These are phyloP conservation scores for Penstemon barbatus DNA, from an alignment of 257 asterid genomes.

Conservation along the genomic window DNA sequence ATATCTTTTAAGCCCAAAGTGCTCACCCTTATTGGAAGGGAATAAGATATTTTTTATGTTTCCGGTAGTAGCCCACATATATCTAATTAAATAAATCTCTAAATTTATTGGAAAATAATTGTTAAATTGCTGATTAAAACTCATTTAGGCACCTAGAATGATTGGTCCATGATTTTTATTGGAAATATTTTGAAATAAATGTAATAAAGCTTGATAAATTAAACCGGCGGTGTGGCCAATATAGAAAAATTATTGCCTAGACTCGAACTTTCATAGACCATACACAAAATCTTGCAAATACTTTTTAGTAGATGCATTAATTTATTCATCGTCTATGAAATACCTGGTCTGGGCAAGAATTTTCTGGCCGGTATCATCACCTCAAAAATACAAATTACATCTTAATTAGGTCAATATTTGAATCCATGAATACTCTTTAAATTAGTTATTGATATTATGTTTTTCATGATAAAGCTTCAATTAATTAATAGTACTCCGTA, in stretches of 20 bases:
- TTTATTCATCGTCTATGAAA: no score
- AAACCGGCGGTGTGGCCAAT: not conserved
- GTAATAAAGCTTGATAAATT: not conserved
- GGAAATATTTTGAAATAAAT: no score
- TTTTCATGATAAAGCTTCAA: not conserved
- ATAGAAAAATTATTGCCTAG: not conserved
- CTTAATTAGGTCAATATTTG: no score
- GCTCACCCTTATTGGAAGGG: not conserved
- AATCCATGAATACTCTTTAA: no score
- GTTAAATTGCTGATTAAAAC: not conserved
- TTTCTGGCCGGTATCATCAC: no score
- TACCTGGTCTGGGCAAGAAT: no score
- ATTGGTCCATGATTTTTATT: no score
- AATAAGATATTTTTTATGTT: not conserved
- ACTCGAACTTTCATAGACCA: no score
- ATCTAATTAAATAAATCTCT: not conserved
- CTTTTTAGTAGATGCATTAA: no score
- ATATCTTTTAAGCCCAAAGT: slow-evolving; percentile 14
- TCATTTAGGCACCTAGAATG: no score
- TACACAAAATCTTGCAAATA: no score
- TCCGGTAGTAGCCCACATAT: not conserved
- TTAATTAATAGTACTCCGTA: not conserved
- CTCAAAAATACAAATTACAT: no score
- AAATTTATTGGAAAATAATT: not conserved
- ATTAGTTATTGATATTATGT: not conserved